phyloP scores from a whole-genome alignment of 176 grass and related monocot species.

The Carex myosuroides region DNA sequence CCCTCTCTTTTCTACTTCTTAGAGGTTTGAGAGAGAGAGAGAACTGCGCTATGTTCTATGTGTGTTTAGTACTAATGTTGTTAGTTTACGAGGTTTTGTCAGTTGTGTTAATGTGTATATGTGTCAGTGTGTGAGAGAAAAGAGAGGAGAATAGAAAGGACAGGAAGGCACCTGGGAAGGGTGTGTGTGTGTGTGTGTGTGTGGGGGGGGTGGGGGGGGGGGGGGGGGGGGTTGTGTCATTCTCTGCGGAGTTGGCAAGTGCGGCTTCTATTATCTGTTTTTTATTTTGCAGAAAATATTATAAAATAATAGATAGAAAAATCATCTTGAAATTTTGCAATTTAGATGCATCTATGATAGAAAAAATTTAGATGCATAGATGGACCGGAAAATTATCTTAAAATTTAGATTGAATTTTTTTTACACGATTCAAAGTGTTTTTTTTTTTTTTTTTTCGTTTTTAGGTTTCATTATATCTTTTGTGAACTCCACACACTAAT shows the following conservation, averaged over 20 bases:
- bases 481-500: too few species aligned
- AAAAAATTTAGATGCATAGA: too few species aligned
- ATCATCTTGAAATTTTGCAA: too few species aligned
- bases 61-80: background rate
- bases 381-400: too few species aligned
- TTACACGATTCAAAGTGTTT: too few species aligned
- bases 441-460: too few species aligned
- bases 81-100: background rate
- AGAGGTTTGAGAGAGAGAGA: background rate
- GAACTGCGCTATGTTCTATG: background rate
- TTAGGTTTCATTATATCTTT: too few species aligned
- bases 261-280: background rate
- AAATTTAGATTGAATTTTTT: too few species aligned
- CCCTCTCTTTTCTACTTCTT: background rate
- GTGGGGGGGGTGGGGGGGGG: background rate
- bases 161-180: background rate
- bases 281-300: too few species aligned
- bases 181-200: too few species aligned
- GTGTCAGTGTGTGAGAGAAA: conserved; percentile 8
- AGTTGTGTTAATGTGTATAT: background rate
- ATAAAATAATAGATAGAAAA: too few species aligned
- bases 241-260: background rate
- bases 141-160: background rate
- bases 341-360: too few species aligned
- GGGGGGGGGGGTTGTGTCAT: background rate